Conservation (phyloP, 2,329 filamentous ascomycete species). For the Fusarium sp. region DNA sequence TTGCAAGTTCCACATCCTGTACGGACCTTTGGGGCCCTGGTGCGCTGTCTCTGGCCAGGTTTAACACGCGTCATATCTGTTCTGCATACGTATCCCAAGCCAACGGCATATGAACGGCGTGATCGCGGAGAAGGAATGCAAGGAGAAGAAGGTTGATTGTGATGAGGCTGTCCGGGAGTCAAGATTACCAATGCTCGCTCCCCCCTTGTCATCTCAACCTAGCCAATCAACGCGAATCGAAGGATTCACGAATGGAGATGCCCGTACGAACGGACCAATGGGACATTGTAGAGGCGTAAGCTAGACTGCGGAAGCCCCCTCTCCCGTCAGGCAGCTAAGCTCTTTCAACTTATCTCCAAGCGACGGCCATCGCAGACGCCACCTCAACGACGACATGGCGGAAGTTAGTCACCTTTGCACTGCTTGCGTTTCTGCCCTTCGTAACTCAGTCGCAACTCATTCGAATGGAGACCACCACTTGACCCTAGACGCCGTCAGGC, state of each 20-base stretch:
- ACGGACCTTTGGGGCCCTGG: slow-evolving; percentile 11
- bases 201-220: too few species aligned
- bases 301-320: background rate
- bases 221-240: background rate
- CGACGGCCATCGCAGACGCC: background rate
- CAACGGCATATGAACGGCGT: background rate
- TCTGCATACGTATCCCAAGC: background rate
- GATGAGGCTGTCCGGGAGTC: background rate
- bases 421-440: background rate
- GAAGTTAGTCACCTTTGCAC: background rate
- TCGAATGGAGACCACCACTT: background rate
- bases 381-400: background rate
- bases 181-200: background rate
- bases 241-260: background rate
- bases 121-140: background rate
- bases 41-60: slow-evolving; percentile 13
- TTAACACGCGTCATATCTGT: slow-evolving; percentile 24
- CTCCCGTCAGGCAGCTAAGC: background rate
- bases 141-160: background rate
- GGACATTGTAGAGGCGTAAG: background rate
- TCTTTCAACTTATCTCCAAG: background rate
- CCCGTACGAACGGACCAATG: slow-evolving; percentile 13
- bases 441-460: background rate
- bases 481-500: background rate
- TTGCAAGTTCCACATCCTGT: slow-evolving; percentile 29